These are phyloP conservation scores for Apiotrichum gracile DNA, from an alignment of 1,284 basidiomycete genomes.

Conservation along the genomic window DNA sequence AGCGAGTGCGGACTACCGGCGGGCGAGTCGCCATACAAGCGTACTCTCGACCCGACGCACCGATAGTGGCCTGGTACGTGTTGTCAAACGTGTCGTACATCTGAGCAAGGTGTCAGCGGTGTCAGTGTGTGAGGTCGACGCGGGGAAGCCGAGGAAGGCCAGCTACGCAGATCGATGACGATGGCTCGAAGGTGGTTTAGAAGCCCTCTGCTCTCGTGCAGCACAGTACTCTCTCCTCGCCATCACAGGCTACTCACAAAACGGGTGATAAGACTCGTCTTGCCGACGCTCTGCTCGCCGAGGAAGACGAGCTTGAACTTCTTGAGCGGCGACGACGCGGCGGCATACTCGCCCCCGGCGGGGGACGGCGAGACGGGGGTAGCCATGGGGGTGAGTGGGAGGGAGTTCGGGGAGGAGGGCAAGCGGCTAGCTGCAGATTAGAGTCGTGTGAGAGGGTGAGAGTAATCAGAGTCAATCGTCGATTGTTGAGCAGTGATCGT, in stretches of 20 bases:
- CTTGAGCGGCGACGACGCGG: constrained; percentile 60
- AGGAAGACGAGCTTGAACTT: constrained; percentile 95
- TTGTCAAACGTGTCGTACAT: constrained; percentile 99
- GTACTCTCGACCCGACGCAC: too few species aligned
- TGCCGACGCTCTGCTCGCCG: constrained; percentile 87
- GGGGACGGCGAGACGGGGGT: constrained; percentile 3
- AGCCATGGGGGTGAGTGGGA: constrained; percentile 1
- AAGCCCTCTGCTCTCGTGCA: too few species aligned
- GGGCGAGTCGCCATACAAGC: too few species aligned
- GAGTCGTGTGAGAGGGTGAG: background rate
- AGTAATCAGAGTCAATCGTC: too few species aligned
- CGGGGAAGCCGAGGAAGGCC: too few species aligned
- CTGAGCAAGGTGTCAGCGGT: too few species aligned
- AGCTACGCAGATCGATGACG: too few species aligned
- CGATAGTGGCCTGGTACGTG: constrained; percentile 99
- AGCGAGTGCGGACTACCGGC: background rate
- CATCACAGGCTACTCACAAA: constrained; percentile 46
- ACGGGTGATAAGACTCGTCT: constrained; percentile 96
- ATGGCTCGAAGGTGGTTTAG: too few species aligned
- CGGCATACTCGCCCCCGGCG: constrained; percentile 6
- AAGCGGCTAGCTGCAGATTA: background rate
- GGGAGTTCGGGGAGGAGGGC: background rate
- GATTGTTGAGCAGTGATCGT: too few species aligned
- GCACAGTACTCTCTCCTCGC: too few species aligned
- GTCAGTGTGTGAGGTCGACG: background rate